Evolutionary conservation across 1,284 basidiomycete species (phyloP).

Genomic region (Tilletia setariae): DNA sequence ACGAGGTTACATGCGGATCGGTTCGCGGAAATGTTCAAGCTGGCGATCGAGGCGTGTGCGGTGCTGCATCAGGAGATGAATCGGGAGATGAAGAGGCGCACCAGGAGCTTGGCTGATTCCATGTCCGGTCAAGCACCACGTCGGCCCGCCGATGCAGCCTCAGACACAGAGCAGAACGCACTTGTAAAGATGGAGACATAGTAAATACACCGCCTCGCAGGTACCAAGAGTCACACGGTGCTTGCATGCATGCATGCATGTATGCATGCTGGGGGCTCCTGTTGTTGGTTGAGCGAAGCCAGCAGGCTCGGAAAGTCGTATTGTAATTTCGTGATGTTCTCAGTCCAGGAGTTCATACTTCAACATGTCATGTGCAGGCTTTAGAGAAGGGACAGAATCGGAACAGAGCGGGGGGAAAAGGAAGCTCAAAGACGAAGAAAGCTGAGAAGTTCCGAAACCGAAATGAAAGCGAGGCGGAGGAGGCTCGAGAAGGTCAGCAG

Average conservation of each 20-base stretch:
- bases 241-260: too few species aligned
- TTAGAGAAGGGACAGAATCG: too few species aligned
- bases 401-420: too few species aligned
- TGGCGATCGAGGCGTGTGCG: slow-evolving; percentile 70
- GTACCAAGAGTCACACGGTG: background rate
- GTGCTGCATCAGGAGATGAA: slow-evolving; percentile 84
- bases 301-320: background rate
- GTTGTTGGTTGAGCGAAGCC: background rate
- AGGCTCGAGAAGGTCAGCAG: too few species aligned
- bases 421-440: too few species aligned
- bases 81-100: slow-evolving; percentile 66
- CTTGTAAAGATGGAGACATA: background rate
- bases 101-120: slow-evolving; percentile 45
- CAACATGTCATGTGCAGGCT: too few species aligned
- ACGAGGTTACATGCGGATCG: slow-evolving; percentile 87
- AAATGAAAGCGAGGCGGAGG: too few species aligned
- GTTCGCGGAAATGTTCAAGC: slow-evolving; percentile 79
- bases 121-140: background rate
- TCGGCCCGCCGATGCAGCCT: background rate
- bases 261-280: too few species aligned
- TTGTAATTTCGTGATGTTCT: background rate
- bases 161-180: background rate
- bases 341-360: too few species aligned
- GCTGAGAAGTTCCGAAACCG: too few species aligned
- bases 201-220: background rate